Evolutionary conservation across 441 rosid genomes (phyloP), one percentile per base, ranked within the genome.

Genomic region (Gossypium davidsonii): DNA sequence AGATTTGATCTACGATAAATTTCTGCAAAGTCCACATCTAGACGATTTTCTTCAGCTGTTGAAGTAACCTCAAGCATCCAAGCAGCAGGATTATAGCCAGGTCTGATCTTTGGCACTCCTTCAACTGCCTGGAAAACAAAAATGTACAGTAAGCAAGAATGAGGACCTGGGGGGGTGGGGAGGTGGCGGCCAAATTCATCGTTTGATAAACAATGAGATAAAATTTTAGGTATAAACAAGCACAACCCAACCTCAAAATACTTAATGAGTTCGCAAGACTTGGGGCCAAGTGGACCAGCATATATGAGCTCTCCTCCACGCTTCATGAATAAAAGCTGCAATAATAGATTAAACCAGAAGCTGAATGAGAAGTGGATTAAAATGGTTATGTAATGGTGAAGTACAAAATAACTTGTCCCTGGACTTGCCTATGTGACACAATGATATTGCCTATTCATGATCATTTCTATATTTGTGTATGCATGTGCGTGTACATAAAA

Each of bases 31-130:
- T 94, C 93, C 68, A 94, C 81, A 1, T 87, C 92, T 48, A 94
- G 85, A 7, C 90, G 87, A 59, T 28, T 77, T 76, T 94, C 98
- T 82, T 92, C 97, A 0, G 87, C 80, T 0, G 86, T 67, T 70
- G 90, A 88, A 63, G 97, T 94, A 70, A 90, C 91, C 15, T 94
- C 97, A 69, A 94, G 98, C 95, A 94, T 94, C 98, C 98, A 94
- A 57, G 97, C 92, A 74, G 97, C 97, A 67, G 98, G 98, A 62
- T 94, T 94, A 72, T 85, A 86, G 26, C 97, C 97, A 14, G 84
- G 73, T 77, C 79, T 88, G 74, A 94, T 94, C 85, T 86, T 90
- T 71, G 83, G 85, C 81, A 94, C 91, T 53, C 97, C 95, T 75
- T 89, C 95, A 80, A 90, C 73, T 58, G 91, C 89, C 97, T 94